Percentiles rank a stretch among this genome's conserved stretches.
Conservation (phyloP, 805 yeast species). For the Candida sanyiensis region DNA sequence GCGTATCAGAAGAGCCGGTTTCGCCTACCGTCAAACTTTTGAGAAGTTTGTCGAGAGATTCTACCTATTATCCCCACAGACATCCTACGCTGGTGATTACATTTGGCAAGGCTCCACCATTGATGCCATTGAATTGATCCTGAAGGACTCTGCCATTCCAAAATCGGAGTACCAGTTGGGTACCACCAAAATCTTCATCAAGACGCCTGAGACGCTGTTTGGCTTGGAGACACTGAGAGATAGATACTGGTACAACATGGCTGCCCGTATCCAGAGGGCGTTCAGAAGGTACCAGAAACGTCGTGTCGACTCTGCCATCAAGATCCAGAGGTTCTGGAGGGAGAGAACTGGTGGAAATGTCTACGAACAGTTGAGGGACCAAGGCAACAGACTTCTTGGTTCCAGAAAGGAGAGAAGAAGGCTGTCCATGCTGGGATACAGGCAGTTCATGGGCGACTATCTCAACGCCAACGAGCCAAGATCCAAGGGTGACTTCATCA, state of each 20-base stretch:
- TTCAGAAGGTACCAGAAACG: constrained; percentile 81
- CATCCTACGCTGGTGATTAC: constrained; percentile 87
- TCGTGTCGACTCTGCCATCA: constrained; percentile 80
- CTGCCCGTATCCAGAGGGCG: constrained; percentile 94
- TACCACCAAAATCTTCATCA: constrained; percentile 85
- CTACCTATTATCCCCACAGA: constrained; percentile 76
- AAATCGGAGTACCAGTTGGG: constrained; percentile 84
- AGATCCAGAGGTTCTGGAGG: constrained; percentile 79
- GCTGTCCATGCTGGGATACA: constrained; percentile 77
- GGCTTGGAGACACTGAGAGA: constrained; percentile 96
- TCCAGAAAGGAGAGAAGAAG: constrained; percentile 86
- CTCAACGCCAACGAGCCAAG: constrained; percentile 75
- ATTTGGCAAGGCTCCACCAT: constrained; percentile 58
- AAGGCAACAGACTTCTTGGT: constrained; percentile 65
- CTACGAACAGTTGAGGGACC: constrained; percentile 78
- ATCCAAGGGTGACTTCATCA: constrained; percentile 70
- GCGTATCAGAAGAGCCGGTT: constrained; percentile 96
- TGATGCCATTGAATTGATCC: constrained; percentile 47
- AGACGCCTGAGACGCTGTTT: constrained; percentile 93
- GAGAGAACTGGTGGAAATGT: constrained; percentile 75
- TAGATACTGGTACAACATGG: constrained; percentile 97
- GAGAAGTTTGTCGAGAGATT: constrained; percentile 95
- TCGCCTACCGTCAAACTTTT: constrained; percentile 94
- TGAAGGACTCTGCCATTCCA: constrained; percentile 65
- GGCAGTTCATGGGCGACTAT: constrained; percentile 94